Evolutionary conservation across 2,329 filamentous ascomycete species (phyloP), one percentile per base, ranked within the genome.

Genomic region (Botryotinia globosa): DNA sequence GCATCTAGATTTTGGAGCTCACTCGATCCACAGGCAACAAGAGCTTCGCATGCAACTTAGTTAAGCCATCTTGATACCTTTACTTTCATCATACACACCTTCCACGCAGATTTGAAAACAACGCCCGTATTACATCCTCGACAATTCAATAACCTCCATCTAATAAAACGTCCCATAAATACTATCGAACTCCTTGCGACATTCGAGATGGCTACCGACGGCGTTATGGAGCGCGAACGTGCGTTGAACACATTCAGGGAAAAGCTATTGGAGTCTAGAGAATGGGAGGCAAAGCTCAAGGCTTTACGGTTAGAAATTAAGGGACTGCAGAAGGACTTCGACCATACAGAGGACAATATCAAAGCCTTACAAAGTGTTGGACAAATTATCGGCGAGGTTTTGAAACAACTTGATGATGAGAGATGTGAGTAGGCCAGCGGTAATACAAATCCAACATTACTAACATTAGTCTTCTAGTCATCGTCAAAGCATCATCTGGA

Each of bases 261-360:
- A 75, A 94, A 93, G 85, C 88, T 95, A 79, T 88, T 98, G 80
- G 95, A 99, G 84, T 97, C 97, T 79, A 90, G 97, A 84, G 96
- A 99, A 87, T 98, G 94, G 94, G 97, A 99, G 84, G 92, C 95
- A 69, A 99, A 98, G 87, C 89, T 99, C 75, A 99, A 98, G 86
- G 89, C 91, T 70, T 86, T 99, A 79, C 93, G 96, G 75, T 86
- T 97, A 84, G 96, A 98, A 78, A 98, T 99, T 83, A 99, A 98
- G 86, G 94, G 92, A 74, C 85, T 98, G 72, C 94, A 97, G 82
- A 94, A 92, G 81, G 94, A 98, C 80, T 99, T 94, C 81, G 95
- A 99, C 82, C 90, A 95, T 78, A 98, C 96, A 71, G 96, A 99
- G 82, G 97, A 99, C 77, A 98, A 98, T 85, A 98, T 99, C 87